Percentiles rank a stretch among this genome's conserved stretches.
These are phyloP conservation scores for Mytilinidion resinicola DNA, from an alignment of 495 filamentous ascomycete genomes.

Conservation along the genomic window DNA sequence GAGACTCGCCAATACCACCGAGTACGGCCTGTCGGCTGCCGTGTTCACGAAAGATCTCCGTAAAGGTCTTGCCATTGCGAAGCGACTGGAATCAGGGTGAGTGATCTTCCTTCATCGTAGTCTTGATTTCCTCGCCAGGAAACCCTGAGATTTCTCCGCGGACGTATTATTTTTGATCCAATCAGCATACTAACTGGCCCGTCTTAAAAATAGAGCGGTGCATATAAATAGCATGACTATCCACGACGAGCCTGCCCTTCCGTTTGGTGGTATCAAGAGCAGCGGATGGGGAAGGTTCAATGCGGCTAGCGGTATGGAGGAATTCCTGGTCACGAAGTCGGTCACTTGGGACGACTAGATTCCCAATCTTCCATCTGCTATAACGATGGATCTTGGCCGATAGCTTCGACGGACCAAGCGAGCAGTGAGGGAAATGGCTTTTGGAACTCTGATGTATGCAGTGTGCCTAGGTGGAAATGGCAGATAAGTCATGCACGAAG, in stretches of 20 bases:
- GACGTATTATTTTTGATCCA: too few relatives aligned
- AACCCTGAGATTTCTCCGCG: too few relatives aligned
- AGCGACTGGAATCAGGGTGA: slow-evolving; percentile 36
- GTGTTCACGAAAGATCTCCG: slow-evolving; percentile 39
- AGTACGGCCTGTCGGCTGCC: slow-evolving; percentile 38
- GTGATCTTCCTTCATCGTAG: background rate
- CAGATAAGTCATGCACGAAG: too few relatives aligned
- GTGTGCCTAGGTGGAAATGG: too few relatives aligned
- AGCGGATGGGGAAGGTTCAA: slow-evolving; percentile 75
- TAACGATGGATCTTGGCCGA: too few relatives aligned
- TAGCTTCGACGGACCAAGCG: too few relatives aligned
- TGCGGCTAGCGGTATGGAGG: slow-evolving; percentile 50
- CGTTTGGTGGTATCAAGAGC: slow-evolving; percentile 81
- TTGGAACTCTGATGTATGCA: too few relatives aligned
- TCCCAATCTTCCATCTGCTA: too few relatives aligned
- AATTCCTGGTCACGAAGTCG: slow-evolving; percentile 82
- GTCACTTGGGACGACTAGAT: slow-evolving; percentile 55
- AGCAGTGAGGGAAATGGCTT: too few relatives aligned
- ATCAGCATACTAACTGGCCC: too few relatives aligned
- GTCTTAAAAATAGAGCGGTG: slow-evolving; percentile 41
- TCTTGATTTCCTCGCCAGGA: too few relatives aligned
- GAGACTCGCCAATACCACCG: slow-evolving; percentile 38
- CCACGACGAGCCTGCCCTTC: slow-evolving; percentile 72
- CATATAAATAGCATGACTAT: slow-evolving; percentile 84
- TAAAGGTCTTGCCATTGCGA: slow-evolving; percentile 35